Conservation (phyloP, 345 rosid genomes). For the Lepidium aucheri region DNA sequence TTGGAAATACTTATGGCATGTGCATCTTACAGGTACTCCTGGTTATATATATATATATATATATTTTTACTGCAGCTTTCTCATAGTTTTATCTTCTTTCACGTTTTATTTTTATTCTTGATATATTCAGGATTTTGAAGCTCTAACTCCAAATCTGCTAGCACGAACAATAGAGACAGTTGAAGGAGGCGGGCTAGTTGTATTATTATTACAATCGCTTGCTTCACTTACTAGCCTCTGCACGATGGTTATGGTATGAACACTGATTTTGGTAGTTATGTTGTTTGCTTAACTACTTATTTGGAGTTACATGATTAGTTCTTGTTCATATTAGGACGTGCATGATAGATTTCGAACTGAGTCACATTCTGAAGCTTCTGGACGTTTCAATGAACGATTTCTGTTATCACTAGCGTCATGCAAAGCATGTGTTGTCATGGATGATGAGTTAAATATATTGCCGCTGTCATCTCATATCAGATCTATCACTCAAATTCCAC, state of each 20-base stretch:
- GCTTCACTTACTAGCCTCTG: constrained; percentile 76
- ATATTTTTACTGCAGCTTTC: background rate
- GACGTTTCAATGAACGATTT: constrained; percentile 91
- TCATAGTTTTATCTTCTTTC: background rate
- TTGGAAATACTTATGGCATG: constrained; percentile 96
- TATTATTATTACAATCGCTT: constrained; percentile 74
- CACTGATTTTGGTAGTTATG: background rate
- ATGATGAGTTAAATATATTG: constrained; percentile 88
- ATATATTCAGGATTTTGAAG: constrained; percentile 78
- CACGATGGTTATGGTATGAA: constrained; percentile 93
- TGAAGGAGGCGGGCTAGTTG: constrained; percentile 87
- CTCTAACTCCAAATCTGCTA: constrained; percentile 90
- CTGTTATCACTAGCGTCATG: constrained; percentile 81
- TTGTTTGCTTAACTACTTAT: background rate
- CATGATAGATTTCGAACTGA: constrained; percentile 95
- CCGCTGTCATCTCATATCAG: constrained; percentile 91
- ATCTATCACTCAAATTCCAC: constrained; percentile 52
- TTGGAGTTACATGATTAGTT: constrained; percentile 11
- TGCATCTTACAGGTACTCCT: constrained; percentile 74
- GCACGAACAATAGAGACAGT: constrained; percentile 98
- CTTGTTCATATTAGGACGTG: constrained; percentile 68
- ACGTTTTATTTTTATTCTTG: background rate
- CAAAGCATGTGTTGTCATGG: constrained; percentile 86
- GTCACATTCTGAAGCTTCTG: constrained; percentile 78
- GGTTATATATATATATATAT: background rate